Conservation (phyloP, 1,139 yeast species). For the Geotrichum phurueaensis region DNA sequence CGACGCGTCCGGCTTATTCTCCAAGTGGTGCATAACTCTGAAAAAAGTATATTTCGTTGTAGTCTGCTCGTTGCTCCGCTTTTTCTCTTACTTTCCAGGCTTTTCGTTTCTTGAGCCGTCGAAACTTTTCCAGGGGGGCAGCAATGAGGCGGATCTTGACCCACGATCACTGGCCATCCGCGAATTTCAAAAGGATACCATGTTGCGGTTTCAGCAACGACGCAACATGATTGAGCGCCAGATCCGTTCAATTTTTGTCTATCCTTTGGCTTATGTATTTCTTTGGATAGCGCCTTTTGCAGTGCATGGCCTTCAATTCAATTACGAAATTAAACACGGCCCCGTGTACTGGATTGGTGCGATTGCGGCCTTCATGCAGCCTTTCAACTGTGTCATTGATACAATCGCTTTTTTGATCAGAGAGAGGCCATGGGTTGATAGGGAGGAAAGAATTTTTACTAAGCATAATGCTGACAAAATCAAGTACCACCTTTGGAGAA, state of each 20-base stretch:
- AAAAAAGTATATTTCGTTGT: neutral
- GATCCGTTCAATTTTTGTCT: constrained; percentile 71
- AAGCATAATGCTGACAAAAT: constrained; percentile 9
- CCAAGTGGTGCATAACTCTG: neutral
- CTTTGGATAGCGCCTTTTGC: constrained; percentile 80
- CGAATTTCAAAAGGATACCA: constrained; percentile 52
- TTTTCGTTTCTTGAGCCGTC: constrained; percentile 25
- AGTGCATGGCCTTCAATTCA: constrained; percentile 55
- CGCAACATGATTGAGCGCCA: constrained; percentile 68
- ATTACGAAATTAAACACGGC: constrained; percentile 21
- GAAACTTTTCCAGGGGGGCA: neutral
- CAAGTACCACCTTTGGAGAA: constrained; percentile 5
- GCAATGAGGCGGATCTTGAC: constrained; percentile 2
- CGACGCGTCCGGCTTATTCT: neutral
- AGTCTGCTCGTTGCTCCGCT: constrained; percentile 14
- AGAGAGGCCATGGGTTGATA: constrained; percentile 38
- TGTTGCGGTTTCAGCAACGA: constrained; percentile 53
- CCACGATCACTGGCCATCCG: constrained; percentile 13
- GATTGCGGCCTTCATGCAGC: constrained; percentile 71
- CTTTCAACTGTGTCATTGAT: constrained; percentile 75
- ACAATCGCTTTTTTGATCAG: constrained; percentile 67
- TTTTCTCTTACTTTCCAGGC: constrained; percentile 29
- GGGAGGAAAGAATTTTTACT: constrained; percentile 17
- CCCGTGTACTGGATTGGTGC: constrained; percentile 63
- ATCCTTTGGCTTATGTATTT: constrained; percentile 74